Base-by-base conservation (phyloP, 371 early-diverging fungal species). In the Basidiobolus meristosporus region DNA sequence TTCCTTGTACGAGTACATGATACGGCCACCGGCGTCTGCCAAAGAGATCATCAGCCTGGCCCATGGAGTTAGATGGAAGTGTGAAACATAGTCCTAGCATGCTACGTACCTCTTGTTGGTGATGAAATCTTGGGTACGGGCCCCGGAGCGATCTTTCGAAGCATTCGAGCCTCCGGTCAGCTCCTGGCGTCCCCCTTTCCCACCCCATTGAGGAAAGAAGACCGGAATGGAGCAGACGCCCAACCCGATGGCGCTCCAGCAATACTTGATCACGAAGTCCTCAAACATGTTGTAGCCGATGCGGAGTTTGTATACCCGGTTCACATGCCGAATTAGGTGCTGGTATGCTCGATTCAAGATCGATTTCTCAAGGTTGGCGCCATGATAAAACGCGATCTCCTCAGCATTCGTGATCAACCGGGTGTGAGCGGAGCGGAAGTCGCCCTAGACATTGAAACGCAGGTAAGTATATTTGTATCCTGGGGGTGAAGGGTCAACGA, bases 1-100 rank as follows among this genome's bases (percentile, higher is more conserved):
- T 46, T 85, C 86, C 52, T 82, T 88, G 59, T 79, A 82, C 0
- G 81, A 74, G 45, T 83, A 83, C 82, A 89, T 83, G 63, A 89
- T 73, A 39, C 90, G 73, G 22, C 90, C 90, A 54, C 84, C 84
- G 12, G 90, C 90, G 60, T 89, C 90, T 1, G 86, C 84, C 22
- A 84, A 59, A 2, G 76, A 73, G 47, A 86, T 64, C 73, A 89
- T 72, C 34, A 76, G 52, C 37, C 69, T 67, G 39, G 37, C 21
- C 12, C 4, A 11, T 15, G 29, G 15, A n/a, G 10, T 17, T 21
- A 17, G 11, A 34, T 38, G 18, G 33, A 33, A 39, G 35, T 36
- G 15, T 38, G 17, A 43, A 33, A 4, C 19, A 9, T 6, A 5
- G 38, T 6, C 31, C 7, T 31, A 38, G 3, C 19, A 23, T 33